phyloP scores from a whole-genome alignment of 805 yeast species.

The Candida hungchunana region DNA sequence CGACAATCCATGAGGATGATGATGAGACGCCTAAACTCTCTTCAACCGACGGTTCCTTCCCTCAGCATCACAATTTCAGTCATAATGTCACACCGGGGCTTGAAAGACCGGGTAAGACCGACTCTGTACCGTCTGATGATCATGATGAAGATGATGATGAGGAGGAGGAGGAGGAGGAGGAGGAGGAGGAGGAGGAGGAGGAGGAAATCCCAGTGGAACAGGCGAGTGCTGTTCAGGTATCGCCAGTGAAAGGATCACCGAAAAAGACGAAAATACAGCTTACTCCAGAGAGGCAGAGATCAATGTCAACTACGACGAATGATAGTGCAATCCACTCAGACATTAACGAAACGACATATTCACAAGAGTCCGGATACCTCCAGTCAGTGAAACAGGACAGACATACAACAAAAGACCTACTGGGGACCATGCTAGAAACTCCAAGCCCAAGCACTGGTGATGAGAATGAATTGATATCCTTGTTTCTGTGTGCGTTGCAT shows the following conservation, averaged over 20 bases:
- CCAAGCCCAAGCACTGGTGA: constrained; percentile 5
- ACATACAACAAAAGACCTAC: constrained; percentile 48
- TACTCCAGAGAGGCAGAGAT: constrained; percentile 1
- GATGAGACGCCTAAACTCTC: constrained; percentile 12
- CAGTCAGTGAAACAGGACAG: constrained; percentile 63
- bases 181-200: too few species aligned
- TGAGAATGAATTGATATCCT: constrained; percentile 45
- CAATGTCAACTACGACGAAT: constrained; percentile 7
- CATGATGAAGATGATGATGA: too few species aligned
- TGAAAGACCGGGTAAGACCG: too few species aligned
- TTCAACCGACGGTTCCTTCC: constrained; percentile 2
- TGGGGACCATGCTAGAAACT: neutral
- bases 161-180: too few species aligned
- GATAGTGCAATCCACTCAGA: constrained; percentile 15
- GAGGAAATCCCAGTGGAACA: constrained; percentile 1
- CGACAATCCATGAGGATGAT: constrained; percentile 4
- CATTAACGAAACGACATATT: constrained; percentile 17
- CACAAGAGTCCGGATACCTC: constrained; percentile 31
- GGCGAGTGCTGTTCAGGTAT: constrained; percentile 2
- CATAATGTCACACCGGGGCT: constrained; percentile 19
- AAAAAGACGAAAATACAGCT: neutral
- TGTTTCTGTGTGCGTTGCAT: constrained; percentile 56
- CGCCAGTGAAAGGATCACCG: constrained; percentile 2
- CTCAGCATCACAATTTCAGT: constrained; percentile 3
- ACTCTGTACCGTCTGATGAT: too few species aligned